Conservation (phyloP, 371 early-diverging fungal species). For the Circinella minor region DNA sequence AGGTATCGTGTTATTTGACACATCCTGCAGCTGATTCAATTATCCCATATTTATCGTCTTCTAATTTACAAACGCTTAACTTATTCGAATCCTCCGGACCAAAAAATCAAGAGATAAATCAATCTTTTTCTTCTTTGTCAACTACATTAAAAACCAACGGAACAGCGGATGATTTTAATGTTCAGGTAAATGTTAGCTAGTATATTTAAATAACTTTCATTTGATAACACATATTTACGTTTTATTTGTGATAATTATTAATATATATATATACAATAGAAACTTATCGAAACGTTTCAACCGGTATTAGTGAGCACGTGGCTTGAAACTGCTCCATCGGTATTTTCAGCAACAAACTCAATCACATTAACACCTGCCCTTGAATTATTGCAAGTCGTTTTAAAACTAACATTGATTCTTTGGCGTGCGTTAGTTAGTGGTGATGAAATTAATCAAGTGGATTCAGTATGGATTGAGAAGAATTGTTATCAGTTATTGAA, state of each 20-base stretch:
- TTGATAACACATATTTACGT: too few relatives aligned
- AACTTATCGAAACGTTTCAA: constrained; percentile 58
- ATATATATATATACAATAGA: constrained; percentile 13
- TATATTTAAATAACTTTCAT: background rate
- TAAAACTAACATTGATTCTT: constrained; percentile 63
- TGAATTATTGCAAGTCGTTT: constrained; percentile 50
- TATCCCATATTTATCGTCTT: constrained; percentile 30
- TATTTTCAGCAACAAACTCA: constrained; percentile 53
- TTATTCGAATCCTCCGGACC: constrained; percentile 43
- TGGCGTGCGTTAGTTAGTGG: constrained; percentile 66
- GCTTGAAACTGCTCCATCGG: constrained; percentile 73
- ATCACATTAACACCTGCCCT: constrained; percentile 52
- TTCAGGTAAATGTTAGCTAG: background rate
- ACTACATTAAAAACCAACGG: constrained; percentile 10
- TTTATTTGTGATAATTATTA: too few relatives aligned
- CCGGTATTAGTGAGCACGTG: constrained; percentile 73
- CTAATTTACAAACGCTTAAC: constrained; percentile 16
- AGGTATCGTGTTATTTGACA: constrained; percentile 11
- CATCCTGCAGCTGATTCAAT: constrained; percentile 22
- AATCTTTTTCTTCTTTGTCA: background rate
- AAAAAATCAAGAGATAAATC: background rate
- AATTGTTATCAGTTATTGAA: constrained; percentile 62
- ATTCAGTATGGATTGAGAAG: constrained; percentile 45
- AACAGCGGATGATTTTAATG: background rate
- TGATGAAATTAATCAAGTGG: constrained; percentile 22